Evolutionary conservation across 768 basidiomycete genomes (phyloP).

Genomic region (Podaxis sp.): DNA sequence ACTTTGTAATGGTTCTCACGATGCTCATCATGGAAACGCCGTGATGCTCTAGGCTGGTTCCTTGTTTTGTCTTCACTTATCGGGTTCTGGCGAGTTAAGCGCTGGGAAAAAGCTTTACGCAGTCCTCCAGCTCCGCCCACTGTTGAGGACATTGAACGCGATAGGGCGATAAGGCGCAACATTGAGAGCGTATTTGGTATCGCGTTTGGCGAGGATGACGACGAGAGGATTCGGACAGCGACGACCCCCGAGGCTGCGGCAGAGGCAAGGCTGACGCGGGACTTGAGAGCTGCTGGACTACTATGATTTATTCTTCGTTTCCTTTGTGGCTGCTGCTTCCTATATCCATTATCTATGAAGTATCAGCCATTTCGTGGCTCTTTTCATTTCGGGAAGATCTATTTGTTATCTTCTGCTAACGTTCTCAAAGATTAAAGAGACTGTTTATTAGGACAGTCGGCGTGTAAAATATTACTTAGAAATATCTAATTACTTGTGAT

Average conservation of each 20-base stretch:
- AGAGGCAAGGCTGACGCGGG: slow-evolving; percentile 47
- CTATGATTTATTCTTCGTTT: slow-evolving; percentile 31
- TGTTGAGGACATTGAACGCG: slow-evolving; percentile 50
- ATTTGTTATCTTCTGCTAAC: background rate
- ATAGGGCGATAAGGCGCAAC: slow-evolving; percentile 49
- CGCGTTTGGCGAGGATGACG: slow-evolving; percentile 32
- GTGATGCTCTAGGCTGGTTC: slow-evolving; percentile 92
- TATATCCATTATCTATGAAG: slow-evolving; percentile 9
- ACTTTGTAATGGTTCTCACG: background rate
- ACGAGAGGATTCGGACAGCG: slow-evolving; percentile 12
- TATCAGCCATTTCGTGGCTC: slow-evolving; percentile 8
- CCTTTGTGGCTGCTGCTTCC: background rate
- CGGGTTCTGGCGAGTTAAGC: slow-evolving; percentile 82
- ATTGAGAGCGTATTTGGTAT: slow-evolving; percentile 55
- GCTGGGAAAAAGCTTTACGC: slow-evolving; percentile 76
- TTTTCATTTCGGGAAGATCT: background rate
- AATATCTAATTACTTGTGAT: slow-evolving; percentile 3
- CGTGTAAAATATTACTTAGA: background rate
- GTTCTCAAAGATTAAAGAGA: background rate
- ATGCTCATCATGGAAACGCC: slow-evolving; percentile 46
- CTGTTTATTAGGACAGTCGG: background rate
- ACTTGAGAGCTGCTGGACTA: slow-evolving; percentile 56
- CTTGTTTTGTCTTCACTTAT: slow-evolving; percentile 81
- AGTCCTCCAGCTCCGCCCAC: slow-evolving; percentile 37
- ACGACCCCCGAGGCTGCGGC: slow-evolving; percentile 9